Evolutionary conservation across 371 early-diverging fungal genomes (phyloP), one percentile per base, ranked within the genome.

Genomic region (Saksenaea vasiformis): DNA sequence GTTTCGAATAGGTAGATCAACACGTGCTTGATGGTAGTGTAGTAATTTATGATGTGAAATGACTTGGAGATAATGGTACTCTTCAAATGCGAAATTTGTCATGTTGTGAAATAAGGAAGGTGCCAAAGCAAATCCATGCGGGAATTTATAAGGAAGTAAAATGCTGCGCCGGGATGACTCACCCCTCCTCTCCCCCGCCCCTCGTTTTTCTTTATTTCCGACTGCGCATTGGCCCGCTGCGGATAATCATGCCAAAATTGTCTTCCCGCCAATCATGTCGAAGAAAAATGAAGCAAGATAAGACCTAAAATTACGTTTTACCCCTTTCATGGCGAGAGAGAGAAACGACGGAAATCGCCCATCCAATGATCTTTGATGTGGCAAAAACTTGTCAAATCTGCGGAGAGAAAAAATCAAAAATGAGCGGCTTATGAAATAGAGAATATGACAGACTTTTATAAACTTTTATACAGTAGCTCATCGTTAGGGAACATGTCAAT

Each of bases 191-290:
- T n/a, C n/a, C n/a, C n/a, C n/a, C n/a, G n/a, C 24, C 51, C 51
- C 51, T 22, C 51, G n/a, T 47, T 22, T 22, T 47, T 19, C 24
- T 47, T 47, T 47, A n/a, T 47, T 47, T 22, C 51, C 51, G 51
- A 47, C 51, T 47, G 51, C 51, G 51, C 51, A 47, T 47, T 47
- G 51, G 51, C 51, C 51, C 51, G 51, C 51, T 47, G 51, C 51
- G 51, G 51, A 19, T 41, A 47, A 47, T 47, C 51, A 47, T 47
- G 24, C 51, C 51, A 17, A 47, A 47, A 47, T 22, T 22, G 10
- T 17, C 22, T 22, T 10, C 22, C 22, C 22, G 10, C 51, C 51
- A 47, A 47, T 47, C 51, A 39, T 39, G 22, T 22, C 51, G 22
- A 47, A 28, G n/a, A 22, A 61, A 26, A 9, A 44, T 27, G 7